Evolutionary conservation across 1,139 yeast species (phyloP), one percentile per base, ranked within the genome.

Genomic region (Barnettozyma hawaiiensis): DNA sequence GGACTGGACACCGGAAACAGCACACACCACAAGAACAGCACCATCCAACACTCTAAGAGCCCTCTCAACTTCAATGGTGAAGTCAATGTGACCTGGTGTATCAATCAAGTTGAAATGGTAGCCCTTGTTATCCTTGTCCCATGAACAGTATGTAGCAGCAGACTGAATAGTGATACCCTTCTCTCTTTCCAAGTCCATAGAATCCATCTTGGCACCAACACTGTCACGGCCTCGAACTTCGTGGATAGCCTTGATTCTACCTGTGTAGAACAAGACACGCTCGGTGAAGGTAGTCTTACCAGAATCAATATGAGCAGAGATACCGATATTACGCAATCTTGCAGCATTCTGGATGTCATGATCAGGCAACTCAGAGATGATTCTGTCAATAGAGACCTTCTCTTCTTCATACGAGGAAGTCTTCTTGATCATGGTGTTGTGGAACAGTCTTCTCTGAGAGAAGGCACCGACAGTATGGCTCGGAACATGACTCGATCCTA

Each of bases 191-290:
- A 92, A 76, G 55, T 92, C 98, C 95, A 92, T 87, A 51, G 90
- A 89, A 61, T 92, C 99, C 95, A 92, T 92, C 67, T 89, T 92
- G 47, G 99, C 99, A 46, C 99, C 99, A 47, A 92, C 97, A 53
- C 90, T 81, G 64, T 92, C 99, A 59, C 95, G 80, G 40, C 99
- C 99, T 64, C 98, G 77, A 40, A 92, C 99, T 66, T 92, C 99
- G 62, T 92, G 99, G 58, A 92, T 94, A 22, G 96, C 96, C 63
- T 90, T 89, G 64, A 94, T 94, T 62, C 98, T 78, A 47, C 98
- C 98, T 9, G 99, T 92, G 64, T 94, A 94, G 67, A 79, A 92
- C 55, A 92, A 70, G 39, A 92, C 98, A 64, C 99, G 84, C 67
- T 92, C 99, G 15, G 98, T 92, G 64, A 90, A 90, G 0, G 97